These are phyloP conservation scores for Ganoderma meredithae DNA, from an alignment of 1,284 basidiomycete species.

Conservation along the genomic window DNA sequence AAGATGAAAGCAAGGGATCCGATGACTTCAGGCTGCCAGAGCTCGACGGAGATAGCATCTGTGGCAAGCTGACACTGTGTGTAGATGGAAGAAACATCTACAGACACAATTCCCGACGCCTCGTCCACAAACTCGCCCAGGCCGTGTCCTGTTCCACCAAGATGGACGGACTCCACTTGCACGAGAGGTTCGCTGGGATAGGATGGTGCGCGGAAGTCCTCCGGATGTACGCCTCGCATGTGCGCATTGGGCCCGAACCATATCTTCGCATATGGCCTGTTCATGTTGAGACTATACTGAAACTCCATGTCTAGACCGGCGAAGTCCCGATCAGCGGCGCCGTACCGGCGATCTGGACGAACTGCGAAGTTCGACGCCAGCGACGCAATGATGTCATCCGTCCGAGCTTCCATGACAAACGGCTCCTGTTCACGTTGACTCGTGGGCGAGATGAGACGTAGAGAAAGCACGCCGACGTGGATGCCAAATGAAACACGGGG, in stretches of 20 bases:
- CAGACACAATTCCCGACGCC: slow-evolving; percentile 49
- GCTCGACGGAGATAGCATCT: slow-evolving; percentile 72
- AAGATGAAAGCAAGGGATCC: slow-evolving; percentile 57
- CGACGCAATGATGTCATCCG: slow-evolving; percentile 35
- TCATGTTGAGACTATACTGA: slow-evolving; percentile 29
- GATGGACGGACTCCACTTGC: slow-evolving; percentile 63
- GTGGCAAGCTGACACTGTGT: slow-evolving; percentile 59
- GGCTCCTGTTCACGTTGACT: slow-evolving; percentile 48
- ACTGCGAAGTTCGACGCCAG: slow-evolving; percentile 35
- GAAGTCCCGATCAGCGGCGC: slow-evolving; percentile 33
- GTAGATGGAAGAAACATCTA: slow-evolving; percentile 60
- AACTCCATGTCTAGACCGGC: slow-evolving; percentile 37
- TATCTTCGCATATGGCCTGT: slow-evolving; percentile 38
- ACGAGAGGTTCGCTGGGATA: slow-evolving; percentile 50
- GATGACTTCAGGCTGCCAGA: slow-evolving; percentile 77
- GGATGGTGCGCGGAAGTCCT: slow-evolving; percentile 26
- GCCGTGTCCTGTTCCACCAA: slow-evolving; percentile 51
- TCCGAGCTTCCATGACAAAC: slow-evolving; percentile 54
- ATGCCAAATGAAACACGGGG: slow-evolving; percentile 60
- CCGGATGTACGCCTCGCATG: slow-evolving; percentile 21
- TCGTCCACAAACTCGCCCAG: slow-evolving; percentile 59
- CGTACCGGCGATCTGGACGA: slow-evolving; percentile 33
- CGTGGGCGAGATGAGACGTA: slow-evolving; percentile 54
- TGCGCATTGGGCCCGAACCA: slow-evolving; percentile 34
- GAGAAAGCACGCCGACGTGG: slow-evolving; percentile 55